These are phyloP conservation scores for Pinus tabuliformis DNA, from an alignment of 75 land plant species.

Conservation along the genomic window DNA sequence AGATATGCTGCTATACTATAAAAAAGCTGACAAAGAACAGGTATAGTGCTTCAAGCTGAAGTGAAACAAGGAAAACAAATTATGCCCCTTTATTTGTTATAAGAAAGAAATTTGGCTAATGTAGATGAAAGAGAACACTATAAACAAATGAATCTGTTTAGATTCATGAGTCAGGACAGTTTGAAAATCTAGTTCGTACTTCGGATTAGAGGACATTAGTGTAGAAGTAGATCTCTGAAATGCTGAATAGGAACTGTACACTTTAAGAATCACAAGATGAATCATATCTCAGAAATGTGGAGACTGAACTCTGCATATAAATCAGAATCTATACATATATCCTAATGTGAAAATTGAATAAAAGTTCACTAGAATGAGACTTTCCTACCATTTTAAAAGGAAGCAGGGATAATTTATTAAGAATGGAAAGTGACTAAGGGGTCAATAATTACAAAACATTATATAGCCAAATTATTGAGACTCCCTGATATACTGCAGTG, in stretches of 20 bases:
- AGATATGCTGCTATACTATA: conserved; percentile 90
- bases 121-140: neutral
- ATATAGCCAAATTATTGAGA: too few species aligned
- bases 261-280: neutral
- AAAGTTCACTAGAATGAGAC: too few species aligned
- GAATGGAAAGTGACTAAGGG: too few species aligned
- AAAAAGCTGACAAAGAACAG: conserved; percentile 93
- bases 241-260: neutral
- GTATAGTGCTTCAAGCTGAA: conserved; percentile 25
- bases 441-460: too few species aligned
- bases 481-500: too few species aligned
- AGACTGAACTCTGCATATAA: neutral
- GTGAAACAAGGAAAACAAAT: neutral
- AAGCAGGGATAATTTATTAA: too few species aligned
- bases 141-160: neutral
- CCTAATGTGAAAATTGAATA: neutral
- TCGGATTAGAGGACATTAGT: neutral
- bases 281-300: neutral
- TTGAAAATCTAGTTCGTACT: neutral
- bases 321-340: neutral
- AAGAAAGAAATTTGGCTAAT: neutral
- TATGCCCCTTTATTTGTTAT: neutral
- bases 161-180: neutral
- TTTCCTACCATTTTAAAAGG: too few species aligned
- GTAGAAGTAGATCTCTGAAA: neutral